These are phyloP conservation scores for Aspergillus udagawae DNA, from an alignment of 2,329 filamentous ascomycete species.

Conservation along the genomic window DNA sequence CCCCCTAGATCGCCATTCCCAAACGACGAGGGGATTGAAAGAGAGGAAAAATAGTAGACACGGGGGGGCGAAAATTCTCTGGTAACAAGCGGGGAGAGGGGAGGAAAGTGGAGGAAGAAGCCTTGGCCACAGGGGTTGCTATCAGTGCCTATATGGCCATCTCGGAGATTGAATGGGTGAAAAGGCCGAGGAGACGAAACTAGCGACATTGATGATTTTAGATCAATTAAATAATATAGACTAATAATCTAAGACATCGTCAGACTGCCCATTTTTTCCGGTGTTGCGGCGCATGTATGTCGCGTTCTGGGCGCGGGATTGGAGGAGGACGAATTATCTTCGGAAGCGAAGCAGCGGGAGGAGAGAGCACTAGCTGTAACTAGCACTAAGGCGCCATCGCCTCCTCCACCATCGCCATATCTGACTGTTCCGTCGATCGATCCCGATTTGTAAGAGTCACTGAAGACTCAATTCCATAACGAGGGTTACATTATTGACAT, in stretches of 20 bases:
- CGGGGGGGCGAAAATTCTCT: neutral
- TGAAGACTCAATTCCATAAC: too few relatives aligned
- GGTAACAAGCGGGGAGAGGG: conserved; percentile 3
- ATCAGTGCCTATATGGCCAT: neutral
- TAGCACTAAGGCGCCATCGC: neutral
- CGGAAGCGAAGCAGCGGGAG: neutral
- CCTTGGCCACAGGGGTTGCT: neutral
- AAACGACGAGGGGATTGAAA: conserved; percentile 2
- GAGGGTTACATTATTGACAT: neutral
- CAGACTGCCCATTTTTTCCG: too few relatives aligned
- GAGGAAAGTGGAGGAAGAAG: neutral
- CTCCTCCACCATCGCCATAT: neutral
- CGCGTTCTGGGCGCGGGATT: neutral
- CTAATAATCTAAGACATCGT: too few relatives aligned
- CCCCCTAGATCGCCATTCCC: neutral
- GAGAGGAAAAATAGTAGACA: neutral
- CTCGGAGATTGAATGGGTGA: neutral
- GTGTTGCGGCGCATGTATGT: too few relatives aligned
- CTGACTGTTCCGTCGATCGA: neutral
- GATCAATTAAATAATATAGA: neutral
- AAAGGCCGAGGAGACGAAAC: neutral
- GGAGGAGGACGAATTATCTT: neutral
- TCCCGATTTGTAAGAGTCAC: neutral
- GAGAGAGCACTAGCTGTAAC: neutral
- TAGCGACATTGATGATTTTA: neutral